These are phyloP conservation scores for Polytolypa hystricis DNA, from an alignment of 2,329 filamentous ascomycete genomes.

Conservation along the genomic window DNA sequence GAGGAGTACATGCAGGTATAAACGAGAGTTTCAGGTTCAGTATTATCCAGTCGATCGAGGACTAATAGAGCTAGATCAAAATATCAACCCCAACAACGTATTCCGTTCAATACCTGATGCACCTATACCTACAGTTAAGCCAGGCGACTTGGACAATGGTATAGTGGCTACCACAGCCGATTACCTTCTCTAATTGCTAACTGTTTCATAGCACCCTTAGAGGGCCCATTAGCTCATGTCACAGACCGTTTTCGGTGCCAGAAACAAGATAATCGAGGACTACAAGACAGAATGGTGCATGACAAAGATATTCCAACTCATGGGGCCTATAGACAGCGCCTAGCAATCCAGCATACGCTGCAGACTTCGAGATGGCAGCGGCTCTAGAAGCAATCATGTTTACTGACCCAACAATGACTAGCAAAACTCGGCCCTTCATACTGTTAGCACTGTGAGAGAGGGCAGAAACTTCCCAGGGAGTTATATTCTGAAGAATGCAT, in stretches of 20 bases:
- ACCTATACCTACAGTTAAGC: constrained; percentile 6
- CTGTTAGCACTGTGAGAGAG: constrained; percentile 4
- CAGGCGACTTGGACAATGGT: constrained; percentile 10
- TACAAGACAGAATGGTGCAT: constrained; percentile 1
- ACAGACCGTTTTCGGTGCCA: constrained; percentile 4
- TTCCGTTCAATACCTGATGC: constrained; percentile 7
- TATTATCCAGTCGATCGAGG: too few relatives aligned
- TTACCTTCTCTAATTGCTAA: background rate
- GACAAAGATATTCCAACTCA: constrained; percentile 1
- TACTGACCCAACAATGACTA: constrained; percentile 1
- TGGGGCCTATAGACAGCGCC: constrained; percentile 1
- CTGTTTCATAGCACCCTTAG: background rate
- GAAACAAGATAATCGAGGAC: constrained; percentile 4
- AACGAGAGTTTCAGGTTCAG: background rate
- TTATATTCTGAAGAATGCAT: constrained; percentile 3
- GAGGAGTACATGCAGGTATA: constrained; percentile 8
- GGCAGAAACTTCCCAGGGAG: constrained; percentile 4
- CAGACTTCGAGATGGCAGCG: background rate
- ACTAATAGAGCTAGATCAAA: constrained; percentile 1
- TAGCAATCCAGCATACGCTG: background rate
- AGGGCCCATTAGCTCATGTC: constrained; percentile 7
- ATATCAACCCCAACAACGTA: constrained; percentile 11
- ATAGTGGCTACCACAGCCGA: background rate
- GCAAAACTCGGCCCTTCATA: constrained; percentile 1
- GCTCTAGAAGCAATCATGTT: constrained; percentile 1